A percentile compares a stretch with the other conserved stretches of the same genome.
phyloP scores from a whole-genome alignment of 148 eudicot genomes.

The Chenopodium suecicum region DNA sequence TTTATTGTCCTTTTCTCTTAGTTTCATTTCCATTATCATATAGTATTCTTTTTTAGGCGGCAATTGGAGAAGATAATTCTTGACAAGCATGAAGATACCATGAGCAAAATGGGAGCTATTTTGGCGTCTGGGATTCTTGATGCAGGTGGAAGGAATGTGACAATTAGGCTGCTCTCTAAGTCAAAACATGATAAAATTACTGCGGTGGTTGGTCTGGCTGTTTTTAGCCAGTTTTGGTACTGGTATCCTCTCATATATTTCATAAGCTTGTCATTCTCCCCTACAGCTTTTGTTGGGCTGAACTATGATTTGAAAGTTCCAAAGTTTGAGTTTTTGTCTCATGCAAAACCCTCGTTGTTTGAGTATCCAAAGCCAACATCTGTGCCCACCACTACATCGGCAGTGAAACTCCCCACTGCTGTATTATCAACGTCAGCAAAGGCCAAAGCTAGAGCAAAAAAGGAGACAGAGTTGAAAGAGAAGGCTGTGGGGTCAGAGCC shows the following conservation, averaged over 20 bases:
- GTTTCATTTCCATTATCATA: slow-evolving; percentile 1
- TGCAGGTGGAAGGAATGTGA: slow-evolving; percentile 99
- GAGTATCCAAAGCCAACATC: slow-evolving; percentile 94
- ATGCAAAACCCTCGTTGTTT: slow-evolving; percentile 88
- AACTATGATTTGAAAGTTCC: slow-evolving; percentile 94
- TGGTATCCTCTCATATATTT: slow-evolving; percentile 98
- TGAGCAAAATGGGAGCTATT: slow-evolving; percentile 99
- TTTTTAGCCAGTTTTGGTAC: slow-evolving; percentile 97
- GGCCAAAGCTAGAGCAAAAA: slow-evolving; percentile 87
- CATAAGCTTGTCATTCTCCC: slow-evolving; percentile 89
- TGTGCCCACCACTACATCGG: slow-evolving; percentile 71
- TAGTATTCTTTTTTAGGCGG: slow-evolving; percentile 44
- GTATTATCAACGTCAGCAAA: slow-evolving; percentile 80
- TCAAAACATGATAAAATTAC: slow-evolving; percentile 91
- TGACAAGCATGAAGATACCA: slow-evolving; percentile 98
- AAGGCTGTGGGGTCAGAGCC: slow-evolving; percentile 49
- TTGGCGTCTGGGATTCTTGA: slow-evolving; percentile 95
- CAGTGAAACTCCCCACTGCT: slow-evolving; percentile 90
- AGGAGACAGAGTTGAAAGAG: slow-evolving; percentile 83
- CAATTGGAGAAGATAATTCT: slow-evolving; percentile 93
- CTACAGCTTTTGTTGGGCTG: slow-evolving; percentile 92
- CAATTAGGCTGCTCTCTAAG: slow-evolving; percentile 85
- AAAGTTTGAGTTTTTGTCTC: slow-evolving; percentile 79
- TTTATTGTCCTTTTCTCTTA: neutral
- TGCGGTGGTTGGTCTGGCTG: slow-evolving; percentile 93